phyloP scores from a whole-genome alignment of 495 filamentous ascomycete species.

The Hypoxylon lienhwacheense region DNA sequence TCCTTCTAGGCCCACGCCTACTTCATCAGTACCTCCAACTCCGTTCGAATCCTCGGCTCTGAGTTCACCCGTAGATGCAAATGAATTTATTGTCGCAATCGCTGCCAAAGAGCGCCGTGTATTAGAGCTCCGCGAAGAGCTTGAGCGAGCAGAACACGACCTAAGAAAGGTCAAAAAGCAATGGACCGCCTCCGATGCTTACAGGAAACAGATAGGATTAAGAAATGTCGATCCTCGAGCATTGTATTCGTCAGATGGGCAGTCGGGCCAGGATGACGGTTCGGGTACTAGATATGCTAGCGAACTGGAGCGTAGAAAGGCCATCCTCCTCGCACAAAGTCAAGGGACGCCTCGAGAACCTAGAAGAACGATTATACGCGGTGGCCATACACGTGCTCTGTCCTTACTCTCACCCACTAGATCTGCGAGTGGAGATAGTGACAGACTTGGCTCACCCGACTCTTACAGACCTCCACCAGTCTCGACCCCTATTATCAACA shows the following conservation, averaged over 20 bases:
- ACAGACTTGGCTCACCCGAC: constrained; percentile 32
- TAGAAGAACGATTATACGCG: constrained; percentile 54
- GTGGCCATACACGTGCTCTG: constrained; percentile 71
- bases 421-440: constrained; percentile 37
- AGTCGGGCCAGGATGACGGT: constrained; percentile 39
- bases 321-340: constrained; percentile 64
- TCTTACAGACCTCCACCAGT: constrained; percentile 29
- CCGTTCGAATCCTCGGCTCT: constrained; percentile 46
- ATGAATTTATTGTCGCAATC: constrained; percentile 80
- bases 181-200: constrained; percentile 74
- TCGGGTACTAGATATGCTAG: constrained; percentile 41
- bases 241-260: constrained; percentile 25
- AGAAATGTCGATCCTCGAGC: constrained; percentile 57
- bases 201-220: constrained; percentile 71
- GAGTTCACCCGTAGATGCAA: constrained; percentile 64
- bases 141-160: constrained; percentile 76
- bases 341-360: constrained; percentile 42
- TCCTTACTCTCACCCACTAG: constrained; percentile 77
- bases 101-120: constrained; percentile 93
- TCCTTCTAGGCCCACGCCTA: constrained; percentile 49
- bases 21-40: constrained; percentile 51
- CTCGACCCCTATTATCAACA: constrained; percentile 35
- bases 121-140: constrained; percentile 86
- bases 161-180: constrained; percentile 77
- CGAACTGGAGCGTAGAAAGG: constrained; percentile 64